These are phyloP conservation scores for Beta vulgaris DNA, from an alignment of 148 eudicot genomes.

Conservation along the genomic window DNA sequence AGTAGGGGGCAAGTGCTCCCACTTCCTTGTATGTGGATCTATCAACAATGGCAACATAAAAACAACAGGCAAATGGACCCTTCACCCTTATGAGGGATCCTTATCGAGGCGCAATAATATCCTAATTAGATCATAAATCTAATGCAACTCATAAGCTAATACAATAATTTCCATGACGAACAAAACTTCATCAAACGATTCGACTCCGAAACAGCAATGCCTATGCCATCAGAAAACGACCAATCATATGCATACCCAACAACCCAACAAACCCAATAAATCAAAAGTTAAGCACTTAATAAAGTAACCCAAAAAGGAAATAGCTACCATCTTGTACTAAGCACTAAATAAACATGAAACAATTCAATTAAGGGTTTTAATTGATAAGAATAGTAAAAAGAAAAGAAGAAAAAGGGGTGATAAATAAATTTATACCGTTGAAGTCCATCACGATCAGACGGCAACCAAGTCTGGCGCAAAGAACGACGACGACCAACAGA, in stretches of 20 bases:
- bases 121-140: background rate
- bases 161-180: background rate
- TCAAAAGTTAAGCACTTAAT: background rate
- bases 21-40: no score
- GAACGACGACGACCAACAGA: constrained; percentile 62
- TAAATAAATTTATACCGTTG: constrained; percentile 58
- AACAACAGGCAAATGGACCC: background rate
- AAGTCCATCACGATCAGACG: constrained; percentile 71
- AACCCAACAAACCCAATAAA: background rate
- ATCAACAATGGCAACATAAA: background rate
- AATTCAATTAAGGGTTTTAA: no score
- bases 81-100: background rate
- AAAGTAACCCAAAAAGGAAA: no score
- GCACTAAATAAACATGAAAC: no score
- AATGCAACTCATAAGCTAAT: background rate
- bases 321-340: no score
- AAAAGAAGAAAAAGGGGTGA: background rate
- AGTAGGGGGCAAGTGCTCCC: no score
- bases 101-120: background rate
- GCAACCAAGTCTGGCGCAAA: constrained; percentile 84
- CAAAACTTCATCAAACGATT: background rate
- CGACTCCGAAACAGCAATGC: background rate
- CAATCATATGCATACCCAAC: background rate
- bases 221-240: background rate
- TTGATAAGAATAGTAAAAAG: background rate